A percentile compares a stretch with the other conserved stretches of the same genome.
These are phyloP conservation scores for Pseudogymnoascus sp. DNA, from an alignment of 2,329 filamentous ascomycete species.

Conservation along the genomic window DNA sequence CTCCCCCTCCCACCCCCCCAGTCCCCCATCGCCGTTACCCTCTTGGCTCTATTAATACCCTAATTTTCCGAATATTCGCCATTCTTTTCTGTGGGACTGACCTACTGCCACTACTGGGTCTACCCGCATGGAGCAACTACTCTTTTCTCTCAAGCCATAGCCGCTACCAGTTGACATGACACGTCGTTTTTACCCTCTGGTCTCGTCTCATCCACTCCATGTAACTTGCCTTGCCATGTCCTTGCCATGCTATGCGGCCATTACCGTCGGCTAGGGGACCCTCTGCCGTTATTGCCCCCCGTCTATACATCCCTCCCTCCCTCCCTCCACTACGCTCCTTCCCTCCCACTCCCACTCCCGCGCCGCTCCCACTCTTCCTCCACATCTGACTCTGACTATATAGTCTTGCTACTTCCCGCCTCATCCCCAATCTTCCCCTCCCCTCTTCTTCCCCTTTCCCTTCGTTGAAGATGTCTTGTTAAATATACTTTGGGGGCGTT, in stretches of 20 bases:
- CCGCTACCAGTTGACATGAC: not conserved
- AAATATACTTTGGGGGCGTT: not conserved
- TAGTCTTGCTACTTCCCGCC: not conserved
- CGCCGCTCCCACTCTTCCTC: not conserved
- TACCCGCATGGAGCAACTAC: not conserved
- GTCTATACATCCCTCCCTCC: not conserved
- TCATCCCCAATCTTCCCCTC: not conserved
- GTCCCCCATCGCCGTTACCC: not conserved
- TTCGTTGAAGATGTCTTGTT: not conserved
- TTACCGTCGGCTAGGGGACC: not conserved
- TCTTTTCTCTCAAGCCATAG: not conserved
- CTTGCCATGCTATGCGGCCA: not conserved
- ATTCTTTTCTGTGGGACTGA: not conserved
- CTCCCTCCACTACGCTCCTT: not conserved
- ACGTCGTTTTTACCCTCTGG: not conserved
- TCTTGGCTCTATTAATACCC: not conserved
- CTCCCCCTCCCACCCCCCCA: not conserved
- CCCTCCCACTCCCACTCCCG: not conserved
- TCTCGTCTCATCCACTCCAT: not conserved
- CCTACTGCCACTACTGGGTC: not conserved
- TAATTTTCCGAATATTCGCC: not conserved
- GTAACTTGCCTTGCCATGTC: not conserved
- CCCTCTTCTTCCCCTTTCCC: not conserved
- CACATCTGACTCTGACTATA: constrained; percentile 1
- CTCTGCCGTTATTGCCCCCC: not conserved